These are phyloP conservation scores for Evansstolkia leycettana DNA, from an alignment of 495 filamentous ascomycete genomes.

Conservation along the genomic window DNA sequence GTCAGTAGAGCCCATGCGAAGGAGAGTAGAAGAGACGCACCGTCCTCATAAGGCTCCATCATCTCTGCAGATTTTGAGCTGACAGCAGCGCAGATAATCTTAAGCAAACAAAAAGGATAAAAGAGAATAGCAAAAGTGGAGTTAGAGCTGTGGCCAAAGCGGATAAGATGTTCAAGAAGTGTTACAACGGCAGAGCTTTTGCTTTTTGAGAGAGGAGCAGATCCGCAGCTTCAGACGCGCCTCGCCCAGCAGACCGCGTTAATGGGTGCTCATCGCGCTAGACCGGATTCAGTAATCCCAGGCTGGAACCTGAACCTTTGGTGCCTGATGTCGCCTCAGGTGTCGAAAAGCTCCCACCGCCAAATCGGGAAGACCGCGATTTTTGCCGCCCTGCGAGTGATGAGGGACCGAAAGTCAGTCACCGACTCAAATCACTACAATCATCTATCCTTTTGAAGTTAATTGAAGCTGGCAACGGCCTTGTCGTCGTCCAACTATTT, in stretches of 20 bases:
- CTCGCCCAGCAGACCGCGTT: slow-evolving; percentile 3
- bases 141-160: no score
- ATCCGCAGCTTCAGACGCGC: background rate
- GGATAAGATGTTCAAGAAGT: no score
- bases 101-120: no score
- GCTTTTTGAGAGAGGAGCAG: no score
- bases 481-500: background rate
- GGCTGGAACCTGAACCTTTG: no score
- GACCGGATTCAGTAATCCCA: background rate
- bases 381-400: no score
- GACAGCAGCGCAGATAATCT: no score
- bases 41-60: slow-evolving; percentile 32
- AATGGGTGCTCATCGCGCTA: slow-evolving; percentile 4
- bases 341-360: background rate
- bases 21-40: slow-evolving; percentile 1
- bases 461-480: background rate
- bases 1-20: slow-evolving; percentile 9
- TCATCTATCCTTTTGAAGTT: no score
- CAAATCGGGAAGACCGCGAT: background rate
- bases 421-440: no score
- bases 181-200: background rate
- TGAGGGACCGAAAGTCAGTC: no score
- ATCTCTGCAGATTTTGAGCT: no score
- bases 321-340: background rate
- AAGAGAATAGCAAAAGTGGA: no score